A percentile compares a stretch with the other conserved stretches of the same genome.
These are phyloP conservation scores for Rhodocollybia butyracea DNA, from an alignment of 768 basidiomycete genomes.

Conservation along the genomic window DNA sequence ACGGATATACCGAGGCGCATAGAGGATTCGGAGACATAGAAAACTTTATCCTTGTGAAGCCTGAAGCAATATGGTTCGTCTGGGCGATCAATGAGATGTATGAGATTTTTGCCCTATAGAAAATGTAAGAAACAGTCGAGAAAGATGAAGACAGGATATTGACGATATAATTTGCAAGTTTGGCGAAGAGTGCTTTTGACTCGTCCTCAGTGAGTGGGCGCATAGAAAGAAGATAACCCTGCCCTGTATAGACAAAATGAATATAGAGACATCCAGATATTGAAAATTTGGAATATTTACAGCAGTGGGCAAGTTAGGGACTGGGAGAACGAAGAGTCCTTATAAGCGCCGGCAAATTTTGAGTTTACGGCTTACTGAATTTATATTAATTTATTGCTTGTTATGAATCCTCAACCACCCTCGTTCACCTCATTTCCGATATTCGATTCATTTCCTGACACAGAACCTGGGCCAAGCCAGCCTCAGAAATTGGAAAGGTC, in stretches of 20 bases:
- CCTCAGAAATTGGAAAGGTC: constrained; percentile 10
- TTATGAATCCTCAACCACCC: constrained; percentile 32
- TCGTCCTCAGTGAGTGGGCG: constrained; percentile 96
- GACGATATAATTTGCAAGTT: constrained; percentile 96
- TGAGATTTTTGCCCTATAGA: constrained; percentile 87
- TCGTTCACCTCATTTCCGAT: constrained; percentile 65
- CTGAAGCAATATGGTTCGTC: constrained; percentile 97
- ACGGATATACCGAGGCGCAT: constrained; percentile 93
- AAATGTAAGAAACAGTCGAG: background rate
- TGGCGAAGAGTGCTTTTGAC: constrained; percentile 93
- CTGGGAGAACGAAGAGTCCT: constrained; percentile 7
- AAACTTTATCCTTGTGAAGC: constrained; percentile 91
- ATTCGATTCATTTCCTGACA: constrained; percentile 70
- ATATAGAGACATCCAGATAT: background rate
- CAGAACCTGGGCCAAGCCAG: constrained; percentile 39
- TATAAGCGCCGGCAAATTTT: background rate
- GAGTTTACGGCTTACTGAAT: background rate
- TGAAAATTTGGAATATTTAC: too few relatives aligned
- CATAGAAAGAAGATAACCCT: constrained; percentile 43
- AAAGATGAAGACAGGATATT: constrained; percentile 21
- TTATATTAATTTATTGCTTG: constrained; percentile 1
- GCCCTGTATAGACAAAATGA: background rate
- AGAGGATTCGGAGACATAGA: constrained; percentile 92
- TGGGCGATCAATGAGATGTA: constrained; percentile 90
- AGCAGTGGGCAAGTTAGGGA: too few relatives aligned